Evolutionary conservation across 2,329 filamentous ascomycete species (phyloP).

Genomic region (Pseudogymnoascus sp.): DNA sequence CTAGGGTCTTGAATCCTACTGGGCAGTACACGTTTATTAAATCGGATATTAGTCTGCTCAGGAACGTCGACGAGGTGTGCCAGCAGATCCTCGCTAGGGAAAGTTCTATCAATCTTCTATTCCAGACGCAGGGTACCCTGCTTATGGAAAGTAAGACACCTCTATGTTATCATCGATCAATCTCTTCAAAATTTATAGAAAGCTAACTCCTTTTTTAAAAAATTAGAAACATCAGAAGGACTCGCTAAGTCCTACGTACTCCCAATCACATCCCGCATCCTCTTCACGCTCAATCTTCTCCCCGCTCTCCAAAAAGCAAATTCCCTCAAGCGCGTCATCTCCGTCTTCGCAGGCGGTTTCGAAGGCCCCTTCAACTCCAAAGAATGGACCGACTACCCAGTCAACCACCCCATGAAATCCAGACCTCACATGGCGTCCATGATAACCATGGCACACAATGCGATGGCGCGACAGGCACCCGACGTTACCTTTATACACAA

Average conservation of each 20-base stretch:
- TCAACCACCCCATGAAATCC: conserved; percentile 26
- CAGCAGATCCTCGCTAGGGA: conserved; percentile 40
- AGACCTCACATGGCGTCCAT: conserved; percentile 39
- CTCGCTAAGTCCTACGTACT: conserved; percentile 41
- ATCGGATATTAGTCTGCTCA: conserved; percentile 36
- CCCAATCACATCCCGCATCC: conserved; percentile 45
- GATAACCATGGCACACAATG: conserved; percentile 38
- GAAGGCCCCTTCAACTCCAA: conserved; percentile 38
- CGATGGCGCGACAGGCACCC: conserved; percentile 37
- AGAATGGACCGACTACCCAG: conserved; percentile 34
- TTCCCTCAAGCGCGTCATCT: conserved; percentile 41
- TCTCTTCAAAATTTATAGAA: neutral
- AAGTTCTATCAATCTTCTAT: conserved; percentile 42
- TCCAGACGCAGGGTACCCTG: conserved; percentile 41
- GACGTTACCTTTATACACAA: conserved; percentile 39
- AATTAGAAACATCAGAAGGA: conserved; percentile 46
- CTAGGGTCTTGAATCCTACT: conserved; percentile 32
- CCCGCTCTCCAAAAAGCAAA: conserved; percentile 41
- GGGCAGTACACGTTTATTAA: conserved; percentile 35
- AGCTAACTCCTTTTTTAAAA: neutral
- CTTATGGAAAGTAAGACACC: conserved; percentile 10
- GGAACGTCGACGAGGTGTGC: conserved; percentile 38
- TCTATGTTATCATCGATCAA: neutral
- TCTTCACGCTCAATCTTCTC: conserved; percentile 46
- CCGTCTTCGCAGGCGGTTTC: conserved; percentile 39